Evolutionary conservation across 2,329 filamentous ascomycete genomes (phyloP).

Genomic region (Penicillium sp.): DNA sequence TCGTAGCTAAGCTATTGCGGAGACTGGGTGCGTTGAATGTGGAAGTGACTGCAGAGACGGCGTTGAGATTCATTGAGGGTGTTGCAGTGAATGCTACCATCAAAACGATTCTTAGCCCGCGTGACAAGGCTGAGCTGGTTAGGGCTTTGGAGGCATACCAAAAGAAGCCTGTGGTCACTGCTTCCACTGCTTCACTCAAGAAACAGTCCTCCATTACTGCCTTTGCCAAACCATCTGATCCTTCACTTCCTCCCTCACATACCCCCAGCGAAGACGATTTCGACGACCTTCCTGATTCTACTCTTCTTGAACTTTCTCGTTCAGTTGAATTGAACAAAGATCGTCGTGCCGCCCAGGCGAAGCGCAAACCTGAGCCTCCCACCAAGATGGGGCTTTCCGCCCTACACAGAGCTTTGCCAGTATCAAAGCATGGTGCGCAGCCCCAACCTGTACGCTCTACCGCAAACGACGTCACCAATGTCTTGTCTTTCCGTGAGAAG

Average conservation of each 20-base stretch:
- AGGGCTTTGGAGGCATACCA: constrained; percentile 57
- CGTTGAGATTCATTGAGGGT: constrained; percentile 60
- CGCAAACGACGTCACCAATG: constrained; percentile 34
- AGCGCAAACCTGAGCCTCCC: constrained; percentile 27
- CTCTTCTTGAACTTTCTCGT: constrained; percentile 41
- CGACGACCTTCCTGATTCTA: constrained; percentile 44
- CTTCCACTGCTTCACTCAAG: constrained; percentile 42
- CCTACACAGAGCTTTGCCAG: constrained; percentile 6
- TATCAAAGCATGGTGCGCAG: constrained; percentile 25
- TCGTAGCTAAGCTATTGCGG: constrained; percentile 80
- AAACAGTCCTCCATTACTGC: constrained; percentile 45
- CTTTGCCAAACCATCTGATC: constrained; percentile 38
- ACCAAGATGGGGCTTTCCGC: constrained; percentile 18
- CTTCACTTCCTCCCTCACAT: constrained; percentile 30
- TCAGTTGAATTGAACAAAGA: constrained; percentile 46
- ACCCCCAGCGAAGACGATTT: constrained; percentile 26
- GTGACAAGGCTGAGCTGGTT: constrained; percentile 80
- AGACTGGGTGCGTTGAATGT: constrained; percentile 77
- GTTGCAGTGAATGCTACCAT: constrained; percentile 56
- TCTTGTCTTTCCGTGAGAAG: constrained; percentile 66
- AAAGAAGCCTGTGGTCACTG: constrained; percentile 45
- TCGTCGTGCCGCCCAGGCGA: constrained; percentile 30
- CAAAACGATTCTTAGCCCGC: constrained; percentile 75
- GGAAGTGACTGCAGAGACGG: constrained; percentile 64
- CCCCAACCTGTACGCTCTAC: constrained; percentile 23